These are phyloP conservation scores for Chrysochromulina parva DNA, from an alignment of 78 protist genomes.

Conservation along the genomic window DNA sequence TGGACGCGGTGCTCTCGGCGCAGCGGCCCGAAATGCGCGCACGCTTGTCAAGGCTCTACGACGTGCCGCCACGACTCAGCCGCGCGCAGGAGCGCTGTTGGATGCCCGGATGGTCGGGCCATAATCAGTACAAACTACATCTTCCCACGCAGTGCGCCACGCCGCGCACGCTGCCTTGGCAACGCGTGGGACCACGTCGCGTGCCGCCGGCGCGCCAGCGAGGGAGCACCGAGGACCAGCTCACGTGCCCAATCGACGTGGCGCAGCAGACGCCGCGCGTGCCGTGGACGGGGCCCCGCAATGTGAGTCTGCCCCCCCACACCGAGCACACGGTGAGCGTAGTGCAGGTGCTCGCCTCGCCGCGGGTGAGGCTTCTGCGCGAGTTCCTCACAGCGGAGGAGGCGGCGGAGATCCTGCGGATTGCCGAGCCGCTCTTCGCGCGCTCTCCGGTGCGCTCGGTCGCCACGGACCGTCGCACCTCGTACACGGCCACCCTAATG, in stretches of 20 bases:
- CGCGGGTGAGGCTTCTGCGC: constrained; percentile 16
- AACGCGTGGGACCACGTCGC: neutral
- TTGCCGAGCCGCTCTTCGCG: neutral
- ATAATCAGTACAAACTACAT: neutral
- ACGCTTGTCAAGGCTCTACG: neutral
- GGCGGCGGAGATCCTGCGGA: neutral
- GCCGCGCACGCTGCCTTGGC: neutral
- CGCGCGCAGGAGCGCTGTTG: constrained; percentile 19
- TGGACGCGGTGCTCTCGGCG: neutral
- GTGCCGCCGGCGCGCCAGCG: no score
- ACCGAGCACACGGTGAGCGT: neutral
- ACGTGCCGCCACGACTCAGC: neutral
- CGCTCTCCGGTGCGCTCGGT: constrained; percentile 9
- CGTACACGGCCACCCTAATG: neutral
- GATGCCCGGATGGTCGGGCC: neutral
- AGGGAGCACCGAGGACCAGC: neutral
- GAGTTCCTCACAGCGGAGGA: neutral
- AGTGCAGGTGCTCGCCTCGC: neutral
- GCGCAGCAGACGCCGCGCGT: neutral
- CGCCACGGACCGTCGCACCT: neutral
- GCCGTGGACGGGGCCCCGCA: neutral
- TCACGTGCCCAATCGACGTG: neutral
- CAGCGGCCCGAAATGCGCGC: neutral
- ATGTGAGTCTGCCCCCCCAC: neutral
- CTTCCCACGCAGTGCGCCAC: neutral